Evolutionary conservation across 768 basidiomycete genomes (phyloP), one percentile per base, ranked within the genome.

Genomic region (Flagelloscypha sp.): DNA sequence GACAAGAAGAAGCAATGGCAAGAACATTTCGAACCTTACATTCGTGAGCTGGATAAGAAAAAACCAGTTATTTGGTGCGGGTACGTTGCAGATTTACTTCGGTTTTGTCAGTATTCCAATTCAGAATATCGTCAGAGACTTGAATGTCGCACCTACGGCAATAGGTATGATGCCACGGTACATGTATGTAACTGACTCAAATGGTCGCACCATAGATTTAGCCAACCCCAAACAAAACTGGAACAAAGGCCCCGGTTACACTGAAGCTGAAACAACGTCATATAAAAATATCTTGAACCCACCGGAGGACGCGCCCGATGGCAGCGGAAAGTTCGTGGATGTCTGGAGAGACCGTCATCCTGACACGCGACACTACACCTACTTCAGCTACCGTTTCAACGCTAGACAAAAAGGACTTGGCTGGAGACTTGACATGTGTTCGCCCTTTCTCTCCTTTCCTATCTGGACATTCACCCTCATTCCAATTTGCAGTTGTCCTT

Each of bases 51-150:
- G 3, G 84, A 90, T 56, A 70, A 64, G 43, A 74, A 69, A 48
- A 93, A 92, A 48, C 79, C 87, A 3, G 81, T 93, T 7, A 81
- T 93, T 37, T 92, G 89, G 89, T 66, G 71, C 8, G 89, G n/a
- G n/a, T n/a, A n/a, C n/a, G n/a, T n/a, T n/a, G n/a, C n/a, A n/a
- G n/a, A n/a, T n/a, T n/a, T n/a, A n/a, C n/a, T n/a, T n/a, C n/a
- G n/a, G n/a, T n/a, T n/a, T n/a, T n/a, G n/a, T n/a, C n/a, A n/a
- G n/a, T n/a, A n/a, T n/a, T n/a, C n/a, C n/a, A n/a, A n/a, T n/a
- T n/a, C n/a, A n/a, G n/a, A n/a, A n/a, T n/a, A n/a, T n/a, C n/a
- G n/a, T n/a, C n/a, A n/a, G 89, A 6, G 89, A 93, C 56, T 49
- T 92, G 38, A 93, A 93, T 42, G 84, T 88, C 27, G 85, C 88